A percentile compares a stretch with the other conserved stretches of the same genome.
Evolutionary conservation across 2,329 filamentous ascomycete species (phyloP).

Genomic region (Zarea fungicola): DNA sequence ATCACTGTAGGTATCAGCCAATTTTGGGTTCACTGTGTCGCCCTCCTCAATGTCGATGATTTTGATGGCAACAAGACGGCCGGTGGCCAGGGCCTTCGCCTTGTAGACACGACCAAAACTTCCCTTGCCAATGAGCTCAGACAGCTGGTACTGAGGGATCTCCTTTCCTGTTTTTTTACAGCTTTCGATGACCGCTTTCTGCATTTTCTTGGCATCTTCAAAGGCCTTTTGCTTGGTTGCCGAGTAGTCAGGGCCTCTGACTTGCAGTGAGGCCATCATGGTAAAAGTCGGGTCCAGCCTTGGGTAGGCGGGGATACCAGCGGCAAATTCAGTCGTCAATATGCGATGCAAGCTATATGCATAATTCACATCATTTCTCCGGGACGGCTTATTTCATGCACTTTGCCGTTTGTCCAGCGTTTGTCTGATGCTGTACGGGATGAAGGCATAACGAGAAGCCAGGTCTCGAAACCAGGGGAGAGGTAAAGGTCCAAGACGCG

Average conservation of each 20-base stretch:
- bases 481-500: constrained; percentile 2
- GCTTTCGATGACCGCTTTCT: constrained; percentile 56
- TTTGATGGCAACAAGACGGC: constrained; percentile 65
- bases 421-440: background rate
- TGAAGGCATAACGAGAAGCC: background rate
- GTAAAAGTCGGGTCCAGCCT: constrained; percentile 1
- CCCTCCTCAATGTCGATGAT: constrained; percentile 80
- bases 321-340: background rate
- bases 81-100: constrained; percentile 41
- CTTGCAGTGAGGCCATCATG: constrained; percentile 37
- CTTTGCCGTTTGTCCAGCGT: background rate
- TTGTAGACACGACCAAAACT: constrained; percentile 72
- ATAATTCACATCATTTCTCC: constrained; percentile 2
- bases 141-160: constrained; percentile 61
- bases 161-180: constrained; percentile 55
- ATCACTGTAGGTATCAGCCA: constrained; percentile 63
- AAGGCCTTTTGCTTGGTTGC: constrained; percentile 54
- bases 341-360: background rate
- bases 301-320: constrained; percentile 2
- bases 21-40: constrained; percentile 61
- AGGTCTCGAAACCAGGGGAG: background rate
- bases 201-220: constrained; percentile 67
- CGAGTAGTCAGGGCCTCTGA: constrained; percentile 37
- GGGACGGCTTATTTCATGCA: background rate
- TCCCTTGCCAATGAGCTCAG: constrained; percentile 70